These are phyloP conservation scores for Phlyctochytrium bullatum DNA, from an alignment of 192 early-diverging fungal genomes.

Conservation along the genomic window DNA sequence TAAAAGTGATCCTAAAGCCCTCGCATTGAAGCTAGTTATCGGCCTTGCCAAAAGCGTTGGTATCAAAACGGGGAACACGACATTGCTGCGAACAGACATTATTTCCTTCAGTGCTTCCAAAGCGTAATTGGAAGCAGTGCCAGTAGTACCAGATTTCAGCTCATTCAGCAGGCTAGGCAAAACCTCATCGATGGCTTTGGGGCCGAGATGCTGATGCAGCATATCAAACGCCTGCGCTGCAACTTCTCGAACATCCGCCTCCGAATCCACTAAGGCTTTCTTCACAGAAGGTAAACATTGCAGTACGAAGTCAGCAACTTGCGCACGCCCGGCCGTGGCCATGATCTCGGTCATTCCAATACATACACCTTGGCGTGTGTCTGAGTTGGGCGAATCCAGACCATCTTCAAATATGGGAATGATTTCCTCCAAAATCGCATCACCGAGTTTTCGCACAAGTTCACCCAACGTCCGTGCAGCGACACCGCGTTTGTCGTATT, in stretches of 20 bases:
- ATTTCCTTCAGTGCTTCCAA: slow-evolving; percentile 95
- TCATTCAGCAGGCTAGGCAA: slow-evolving; percentile 84
- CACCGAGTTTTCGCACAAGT: slow-evolving; percentile 92
- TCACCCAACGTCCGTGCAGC: slow-evolving; percentile 92
- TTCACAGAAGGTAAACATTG: slow-evolving; percentile 80
- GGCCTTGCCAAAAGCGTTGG: slow-evolving; percentile 88
- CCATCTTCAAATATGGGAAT: slow-evolving; percentile 89
- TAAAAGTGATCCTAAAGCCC: slow-evolving; percentile 82
- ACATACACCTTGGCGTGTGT: slow-evolving; percentile 88
- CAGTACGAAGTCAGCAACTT: slow-evolving; percentile 81
- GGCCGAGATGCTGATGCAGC: slow-evolving; percentile 85
- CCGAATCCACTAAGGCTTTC: slow-evolving; percentile 81
- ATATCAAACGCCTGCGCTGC: slow-evolving; percentile 93
- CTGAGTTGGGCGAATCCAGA: slow-evolving; percentile 62
- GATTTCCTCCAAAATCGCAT: slow-evolving; percentile 79
- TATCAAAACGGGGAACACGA: slow-evolving; percentile 97
- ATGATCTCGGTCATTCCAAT: slow-evolving; percentile 92
- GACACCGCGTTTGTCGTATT: slow-evolving; percentile 76
- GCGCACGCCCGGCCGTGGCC: slow-evolving; percentile 72
- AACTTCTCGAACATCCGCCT: slow-evolving; percentile 83
- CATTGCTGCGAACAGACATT: slow-evolving; percentile 94
- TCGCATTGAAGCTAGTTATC: slow-evolving; percentile 89
- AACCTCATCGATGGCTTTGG: slow-evolving; percentile 90
- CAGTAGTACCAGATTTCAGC: slow-evolving; percentile 45
- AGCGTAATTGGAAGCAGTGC: slow-evolving; percentile 57